Percentiles rank a stretch among this genome's conserved stretches.
Conservation (phyloP, 2,329 filamentous ascomycete species). For the Claviceps cyperi region DNA sequence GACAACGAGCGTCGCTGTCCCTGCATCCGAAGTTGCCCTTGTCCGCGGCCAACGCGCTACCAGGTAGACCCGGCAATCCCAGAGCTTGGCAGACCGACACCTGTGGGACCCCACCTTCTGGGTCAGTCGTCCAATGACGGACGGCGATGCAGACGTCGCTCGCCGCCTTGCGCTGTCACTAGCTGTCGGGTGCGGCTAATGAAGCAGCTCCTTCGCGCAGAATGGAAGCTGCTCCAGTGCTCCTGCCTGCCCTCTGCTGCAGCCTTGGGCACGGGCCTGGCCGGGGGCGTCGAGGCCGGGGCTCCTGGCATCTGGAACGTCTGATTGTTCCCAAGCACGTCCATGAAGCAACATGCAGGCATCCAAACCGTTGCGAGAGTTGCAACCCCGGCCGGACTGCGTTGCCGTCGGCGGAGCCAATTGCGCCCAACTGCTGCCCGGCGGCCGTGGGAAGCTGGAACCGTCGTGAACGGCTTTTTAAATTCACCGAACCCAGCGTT, state of each 20-base stretch:
- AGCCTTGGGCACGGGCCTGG: too few relatives aligned
- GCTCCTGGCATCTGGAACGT: background rate
- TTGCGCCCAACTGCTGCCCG: background rate
- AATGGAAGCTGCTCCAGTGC: too few relatives aligned
- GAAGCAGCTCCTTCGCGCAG: too few relatives aligned
- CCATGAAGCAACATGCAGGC: background rate
- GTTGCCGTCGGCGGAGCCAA: background rate
- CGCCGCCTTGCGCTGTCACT: background rate
- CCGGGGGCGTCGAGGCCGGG: too few relatives aligned
- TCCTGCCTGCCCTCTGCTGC: too few relatives aligned
- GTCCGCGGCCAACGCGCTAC: constrained; percentile 2
- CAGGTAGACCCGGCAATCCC: constrained; percentile 3
- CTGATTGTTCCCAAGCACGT: background rate
- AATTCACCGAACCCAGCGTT: background rate
- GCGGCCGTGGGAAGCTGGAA: too few relatives aligned
- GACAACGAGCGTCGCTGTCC: constrained; percentile 3
- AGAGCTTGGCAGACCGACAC: background rate
- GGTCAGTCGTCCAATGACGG: background rate
- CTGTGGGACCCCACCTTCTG: background rate
- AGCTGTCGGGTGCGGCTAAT: too few relatives aligned
- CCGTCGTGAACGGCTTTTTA: too few relatives aligned
- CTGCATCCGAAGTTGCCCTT: background rate
- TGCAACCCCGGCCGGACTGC: background rate
- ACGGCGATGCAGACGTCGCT: background rate
- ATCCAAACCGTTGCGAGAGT: too few relatives aligned